Evolutionary conservation across 208 protist genomes (phyloP).

Genomic region (Leishmania turanica): DNA sequence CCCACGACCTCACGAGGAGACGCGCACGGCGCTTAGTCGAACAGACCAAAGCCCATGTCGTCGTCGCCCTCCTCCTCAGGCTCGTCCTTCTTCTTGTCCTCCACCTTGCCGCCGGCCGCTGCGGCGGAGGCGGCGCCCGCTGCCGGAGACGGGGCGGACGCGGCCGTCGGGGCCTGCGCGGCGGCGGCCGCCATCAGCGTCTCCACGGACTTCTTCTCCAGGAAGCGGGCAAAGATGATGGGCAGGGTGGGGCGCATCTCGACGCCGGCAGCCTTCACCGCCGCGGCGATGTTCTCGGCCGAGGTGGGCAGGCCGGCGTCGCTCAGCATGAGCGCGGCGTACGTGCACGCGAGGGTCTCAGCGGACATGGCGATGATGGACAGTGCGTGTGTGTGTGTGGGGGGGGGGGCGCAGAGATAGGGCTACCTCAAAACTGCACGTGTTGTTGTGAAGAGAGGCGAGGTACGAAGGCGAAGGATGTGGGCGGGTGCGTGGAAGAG

Average conservation of each 20-base stretch:
- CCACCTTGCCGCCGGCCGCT: conserved; percentile 43
- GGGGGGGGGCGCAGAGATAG: not conserved
- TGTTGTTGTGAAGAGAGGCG: not conserved
- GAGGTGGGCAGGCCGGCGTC: conserved; percentile 74
- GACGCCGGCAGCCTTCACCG: conserved; percentile 72
- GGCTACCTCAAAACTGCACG: too few species aligned
- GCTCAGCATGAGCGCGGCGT: conserved; percentile 79
- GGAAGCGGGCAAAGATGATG: conserved; percentile 84
- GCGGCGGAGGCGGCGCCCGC: conserved; percentile 56
- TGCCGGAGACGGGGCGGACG: conserved; percentile 41
- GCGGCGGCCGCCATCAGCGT: conserved; percentile 61
- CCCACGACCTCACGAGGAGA: not conserved
- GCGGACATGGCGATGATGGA: conserved; percentile 40
- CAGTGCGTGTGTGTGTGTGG: not conserved
- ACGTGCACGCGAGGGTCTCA: conserved; percentile 85
- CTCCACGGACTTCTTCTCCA: conserved; percentile 82
- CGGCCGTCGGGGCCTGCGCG: conserved; percentile 42
- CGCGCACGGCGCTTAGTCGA: conserved; percentile 59
- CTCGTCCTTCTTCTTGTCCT: conserved; percentile 44
- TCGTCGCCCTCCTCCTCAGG: conserved; percentile 70
- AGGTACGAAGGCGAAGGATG: too few species aligned
- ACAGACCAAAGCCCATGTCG: conserved; percentile 92
- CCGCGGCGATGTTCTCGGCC: conserved; percentile 74
- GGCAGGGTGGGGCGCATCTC: conserved; percentile 71
- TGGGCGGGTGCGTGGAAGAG: not conserved